Conservation (phyloP, 257 asterid species). For the Solanum megistacrolobum region DNA sequence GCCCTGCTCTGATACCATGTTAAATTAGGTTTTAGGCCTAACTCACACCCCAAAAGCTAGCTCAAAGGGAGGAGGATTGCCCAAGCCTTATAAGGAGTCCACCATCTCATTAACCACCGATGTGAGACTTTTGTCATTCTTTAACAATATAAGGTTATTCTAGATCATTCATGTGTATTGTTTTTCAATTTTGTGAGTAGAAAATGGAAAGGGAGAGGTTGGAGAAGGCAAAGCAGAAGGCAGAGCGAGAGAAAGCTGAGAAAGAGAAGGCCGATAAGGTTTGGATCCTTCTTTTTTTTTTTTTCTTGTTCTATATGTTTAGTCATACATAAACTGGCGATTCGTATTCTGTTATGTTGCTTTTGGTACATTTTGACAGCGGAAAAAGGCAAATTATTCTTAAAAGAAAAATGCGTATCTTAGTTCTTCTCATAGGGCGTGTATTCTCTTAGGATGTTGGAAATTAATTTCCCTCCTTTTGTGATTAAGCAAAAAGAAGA, state of each 20-base stretch:
- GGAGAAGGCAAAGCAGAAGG: slow-evolving; percentile 73
- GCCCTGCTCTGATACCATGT: too few relatives aligned
- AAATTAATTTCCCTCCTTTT: background rate
- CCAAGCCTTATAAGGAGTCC: too few relatives aligned
- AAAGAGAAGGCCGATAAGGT: slow-evolving; percentile 56
- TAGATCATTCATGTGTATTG: background rate
- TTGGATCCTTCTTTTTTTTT: background rate
- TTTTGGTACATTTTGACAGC: background rate
- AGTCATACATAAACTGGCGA: background rate
- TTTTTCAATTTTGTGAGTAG: slow-evolving; percentile 13
- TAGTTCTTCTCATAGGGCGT: background rate
- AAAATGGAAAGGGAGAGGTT: slow-evolving; percentile 73
- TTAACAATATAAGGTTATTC: background rate
- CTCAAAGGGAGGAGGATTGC: too few relatives aligned
- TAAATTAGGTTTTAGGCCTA: too few relatives aligned
- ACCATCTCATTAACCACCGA: too few relatives aligned
- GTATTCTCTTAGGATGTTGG: background rate
- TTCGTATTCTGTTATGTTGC: background rate
- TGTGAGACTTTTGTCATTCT: too few relatives aligned
- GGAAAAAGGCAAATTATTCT: background rate
- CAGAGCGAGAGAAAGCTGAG: slow-evolving; percentile 55
- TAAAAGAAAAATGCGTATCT: background rate
- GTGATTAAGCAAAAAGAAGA: background rate
- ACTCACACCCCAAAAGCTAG: too few relatives aligned
- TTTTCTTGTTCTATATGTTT: too few relatives aligned